Evolutionary conservation across 768 basidiomycete species (phyloP).

Genomic region (Mycena sanguinolenta): DNA sequence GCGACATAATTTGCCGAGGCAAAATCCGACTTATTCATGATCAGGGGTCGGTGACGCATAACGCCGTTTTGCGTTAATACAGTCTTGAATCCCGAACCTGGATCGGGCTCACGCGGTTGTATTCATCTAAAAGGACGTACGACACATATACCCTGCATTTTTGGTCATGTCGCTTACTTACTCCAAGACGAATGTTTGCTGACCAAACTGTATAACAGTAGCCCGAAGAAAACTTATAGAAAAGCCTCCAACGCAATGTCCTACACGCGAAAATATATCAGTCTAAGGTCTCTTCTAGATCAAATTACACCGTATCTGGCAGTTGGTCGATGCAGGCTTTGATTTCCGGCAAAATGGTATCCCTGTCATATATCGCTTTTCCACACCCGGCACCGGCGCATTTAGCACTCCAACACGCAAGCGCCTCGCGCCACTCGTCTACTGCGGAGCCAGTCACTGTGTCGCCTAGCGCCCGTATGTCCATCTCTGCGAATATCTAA

Average conservation of each 20-base stretch:
- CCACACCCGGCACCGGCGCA: slow-evolving; percentile 22
- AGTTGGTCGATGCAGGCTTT: slow-evolving; percentile 23
- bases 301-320: slow-evolving; percentile 24
- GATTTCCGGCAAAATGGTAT: slow-evolving; percentile 16
- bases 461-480: slow-evolving; percentile 58
- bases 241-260: too few relatives aligned
- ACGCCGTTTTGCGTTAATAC: neutral
- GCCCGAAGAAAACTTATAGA: neutral
- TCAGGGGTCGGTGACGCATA: neutral
- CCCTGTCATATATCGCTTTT: slow-evolving; percentile 19
- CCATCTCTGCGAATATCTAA: slow-evolving; percentile 56
- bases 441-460: slow-evolving; percentile 54
- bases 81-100: too few relatives aligned
- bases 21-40: neutral
- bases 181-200: slow-evolving; percentile 21
- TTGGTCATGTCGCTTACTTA: neutral
- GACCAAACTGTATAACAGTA: neutral
- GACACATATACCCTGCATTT: neutral
- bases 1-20: too few relatives aligned
- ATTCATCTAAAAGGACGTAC: slow-evolving; percentile 16
- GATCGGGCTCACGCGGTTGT: slow-evolving; percentile 9
- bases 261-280: too few relatives aligned
- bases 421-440: slow-evolving; percentile 58
- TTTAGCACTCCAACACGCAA: slow-evolving; percentile 58
- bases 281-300: too few relatives aligned